Evolutionary conservation across 768 basidiomycete species (phyloP).

Genomic region (Suillus discolor): DNA sequence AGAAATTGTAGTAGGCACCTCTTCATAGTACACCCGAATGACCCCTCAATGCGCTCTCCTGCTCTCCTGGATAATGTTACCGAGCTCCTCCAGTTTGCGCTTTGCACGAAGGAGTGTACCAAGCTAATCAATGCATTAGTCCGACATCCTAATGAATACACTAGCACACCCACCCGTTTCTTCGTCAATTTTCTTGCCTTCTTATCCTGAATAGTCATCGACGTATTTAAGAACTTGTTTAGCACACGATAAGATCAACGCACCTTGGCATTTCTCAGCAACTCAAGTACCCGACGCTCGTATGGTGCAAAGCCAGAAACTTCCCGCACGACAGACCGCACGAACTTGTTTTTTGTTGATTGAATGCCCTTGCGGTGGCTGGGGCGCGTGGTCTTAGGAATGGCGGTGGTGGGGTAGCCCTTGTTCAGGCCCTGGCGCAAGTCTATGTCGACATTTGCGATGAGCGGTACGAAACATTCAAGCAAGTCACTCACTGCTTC

Average conservation of each 20-base stretch:
- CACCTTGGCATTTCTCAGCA: conserved; percentile 97
- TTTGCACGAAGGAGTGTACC: conserved; percentile 98
- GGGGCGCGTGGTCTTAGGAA: conserved; percentile 74
- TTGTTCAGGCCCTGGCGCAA: conserved; percentile 83
- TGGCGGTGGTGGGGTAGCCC: conserved; percentile 86
- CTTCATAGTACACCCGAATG: neutral
- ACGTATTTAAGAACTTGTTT: conserved; percentile 5
- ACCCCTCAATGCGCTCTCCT: conserved; percentile 62
- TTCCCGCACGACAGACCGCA: conserved; percentile 92
- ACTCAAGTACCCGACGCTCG: conserved; percentile 96
- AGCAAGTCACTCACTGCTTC: conserved; percentile 60
- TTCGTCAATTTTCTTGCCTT: conserved; percentile 99
- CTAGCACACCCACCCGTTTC: conserved; percentile 81
- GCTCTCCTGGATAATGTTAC: conserved; percentile 90
- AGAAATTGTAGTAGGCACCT: conserved; percentile 1
- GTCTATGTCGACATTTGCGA: conserved; percentile 49
- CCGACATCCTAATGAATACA: neutral
- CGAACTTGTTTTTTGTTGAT: conserved; percentile 91
- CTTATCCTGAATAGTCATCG: conserved; percentile 72
- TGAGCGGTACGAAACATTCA: conserved; percentile 1
- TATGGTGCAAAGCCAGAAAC: conserved; percentile 98
- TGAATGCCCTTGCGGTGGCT: conserved; percentile 91
- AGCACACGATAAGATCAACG: conserved; percentile 28
- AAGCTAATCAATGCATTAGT: conserved; percentile 52
- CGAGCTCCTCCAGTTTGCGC: conserved; percentile 97